Base-by-base conservation (phyloP, 306 rosid genomes). In the Herpetospermum pedunculosum region DNA sequence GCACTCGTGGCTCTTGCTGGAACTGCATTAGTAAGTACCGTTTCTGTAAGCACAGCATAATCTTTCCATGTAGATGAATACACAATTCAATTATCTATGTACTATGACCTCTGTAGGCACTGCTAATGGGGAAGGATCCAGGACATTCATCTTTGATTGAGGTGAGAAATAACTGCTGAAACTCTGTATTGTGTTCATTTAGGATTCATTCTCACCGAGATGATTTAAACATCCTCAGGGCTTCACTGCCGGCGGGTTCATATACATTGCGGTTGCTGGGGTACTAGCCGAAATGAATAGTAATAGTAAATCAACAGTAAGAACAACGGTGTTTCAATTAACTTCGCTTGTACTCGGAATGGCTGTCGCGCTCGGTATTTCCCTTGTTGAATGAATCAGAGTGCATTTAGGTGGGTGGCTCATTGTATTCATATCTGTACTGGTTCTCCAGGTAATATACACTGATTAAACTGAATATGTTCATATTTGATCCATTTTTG, bases 201-300 rank as follows among this genome's bases (percentile, higher is more conserved):
- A 41, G 53, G 16, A 67, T 18, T 23, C 13, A 41, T 13, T 21
- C 52, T 64, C 41, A 40, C 25, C 6, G 21, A 40, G 11, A 23
- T 35, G 19, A 41, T 40, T 67, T 13, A 16, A 41, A 40, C 52
- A 67, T 41, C 21, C 35, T 38, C 91, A 91, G 98, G 97, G 97
- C 30, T 91, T 94, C 70, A 91, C 98, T 8, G 98, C 97, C 0
- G 98, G 98, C 63, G 98, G 98, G 67, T 94, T 94, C 77, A 89
- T 94, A 80, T 94, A 94, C 88, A 94, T 94, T 10, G 91, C 97
- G 21, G 90, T 94, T 44, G 98, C 96, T 0, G 98, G 98, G 48
- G 98, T 94, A 74, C 96, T 94, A 69, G 98, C 95, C 28, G 98
- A 94, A 85, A 88, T 85, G 95, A 93, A 93, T 75, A 89, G 40